Evolutionary conservation across 352 stramenopile species (phyloP).

Genomic region (Blastocystis sp.): DNA sequence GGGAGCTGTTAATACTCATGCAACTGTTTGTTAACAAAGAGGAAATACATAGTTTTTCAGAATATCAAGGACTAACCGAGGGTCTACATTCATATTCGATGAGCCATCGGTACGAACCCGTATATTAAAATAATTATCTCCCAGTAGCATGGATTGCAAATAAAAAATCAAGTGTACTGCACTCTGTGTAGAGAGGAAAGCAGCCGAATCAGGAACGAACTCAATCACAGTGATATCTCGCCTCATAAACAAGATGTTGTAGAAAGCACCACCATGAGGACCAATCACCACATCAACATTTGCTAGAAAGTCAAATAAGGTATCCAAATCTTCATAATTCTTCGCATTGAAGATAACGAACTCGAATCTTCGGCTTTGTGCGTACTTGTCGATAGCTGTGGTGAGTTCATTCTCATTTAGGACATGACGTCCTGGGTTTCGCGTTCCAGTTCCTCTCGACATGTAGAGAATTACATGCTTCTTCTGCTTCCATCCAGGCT

Average conservation of each 20-base stretch:
- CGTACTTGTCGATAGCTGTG: not conserved
- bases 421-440: not conserved
- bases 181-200: not conserved
- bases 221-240: slow-evolving; percentile 26
- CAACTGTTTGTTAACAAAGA: not conserved
- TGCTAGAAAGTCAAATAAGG: not conserved
- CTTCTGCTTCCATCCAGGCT: not conserved
- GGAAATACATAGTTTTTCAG: not conserved
- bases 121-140: slow-evolving; percentile 13
- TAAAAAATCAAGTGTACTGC: slow-evolving; percentile 49
- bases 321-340: not conserved
- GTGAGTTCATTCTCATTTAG: not conserved
- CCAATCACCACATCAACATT: slow-evolving; percentile 53
- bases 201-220: not conserved
- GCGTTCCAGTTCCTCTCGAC: not conserved
- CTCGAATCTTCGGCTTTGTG: not conserved
- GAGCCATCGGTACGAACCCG: not conserved
- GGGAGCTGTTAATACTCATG: slow-evolving; percentile 15
- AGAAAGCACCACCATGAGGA: slow-evolving; percentile 28
- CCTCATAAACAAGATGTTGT: slow-evolving; percentile 55
- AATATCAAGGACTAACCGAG: not conserved
- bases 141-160: not conserved
- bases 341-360: not conserved
- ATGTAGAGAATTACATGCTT: slow-evolving; percentile 12
- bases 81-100: not conserved